Percentiles rank a stretch among this genome's conserved stretches.
Evolutionary conservation across 1,139 yeast species (phyloP).

Genomic region (Yamadazyma taylorii): DNA sequence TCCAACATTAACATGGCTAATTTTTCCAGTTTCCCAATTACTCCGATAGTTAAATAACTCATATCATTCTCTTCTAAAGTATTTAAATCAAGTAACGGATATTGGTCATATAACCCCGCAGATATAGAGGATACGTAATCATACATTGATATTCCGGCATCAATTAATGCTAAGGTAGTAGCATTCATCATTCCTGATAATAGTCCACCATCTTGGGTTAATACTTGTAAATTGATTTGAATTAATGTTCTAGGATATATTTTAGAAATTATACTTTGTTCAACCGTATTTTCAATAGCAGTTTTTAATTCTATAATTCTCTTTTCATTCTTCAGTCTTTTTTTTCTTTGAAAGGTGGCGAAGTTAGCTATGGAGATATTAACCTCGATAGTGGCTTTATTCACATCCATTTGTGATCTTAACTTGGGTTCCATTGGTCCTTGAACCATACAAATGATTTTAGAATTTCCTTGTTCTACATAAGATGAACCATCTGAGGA

Average conservation of each 20-base stretch:
- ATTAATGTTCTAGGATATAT: conserved; percentile 84
- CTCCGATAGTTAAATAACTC: conserved; percentile 78
- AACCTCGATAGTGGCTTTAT: conserved; percentile 60
- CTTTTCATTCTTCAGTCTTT: conserved; percentile 60
- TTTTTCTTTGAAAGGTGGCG: conserved; percentile 75
- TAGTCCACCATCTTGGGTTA: conserved; percentile 90
- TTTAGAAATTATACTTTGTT: conserved; percentile 72
- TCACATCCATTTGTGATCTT: conserved; percentile 46
- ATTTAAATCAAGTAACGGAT: conserved; percentile 80
- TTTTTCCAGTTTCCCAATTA: conserved; percentile 79
- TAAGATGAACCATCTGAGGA: conserved; percentile 92
- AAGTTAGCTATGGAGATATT: conserved; percentile 76
- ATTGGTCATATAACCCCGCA: conserved; percentile 75
- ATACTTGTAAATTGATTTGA: conserved; percentile 68
- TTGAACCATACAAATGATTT: conserved; percentile 78
- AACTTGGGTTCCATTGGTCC: conserved; percentile 87
- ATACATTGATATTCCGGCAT: conserved; percentile 94
- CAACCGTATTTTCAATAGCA: conserved; percentile 75
- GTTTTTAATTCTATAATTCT: conserved; percentile 76
- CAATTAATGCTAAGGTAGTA: conserved; percentile 85
- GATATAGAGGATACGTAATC: conserved; percentile 83
- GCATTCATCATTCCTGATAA: conserved; percentile 82
- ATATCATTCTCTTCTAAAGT: conserved; percentile 81
- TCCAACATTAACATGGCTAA: conserved; percentile 75
- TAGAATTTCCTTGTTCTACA: conserved; percentile 90